Evolutionary conservation across 176 grass and related monocot genomes (phyloP).

Genomic region (Echinochloa phyllopogon): DNA sequence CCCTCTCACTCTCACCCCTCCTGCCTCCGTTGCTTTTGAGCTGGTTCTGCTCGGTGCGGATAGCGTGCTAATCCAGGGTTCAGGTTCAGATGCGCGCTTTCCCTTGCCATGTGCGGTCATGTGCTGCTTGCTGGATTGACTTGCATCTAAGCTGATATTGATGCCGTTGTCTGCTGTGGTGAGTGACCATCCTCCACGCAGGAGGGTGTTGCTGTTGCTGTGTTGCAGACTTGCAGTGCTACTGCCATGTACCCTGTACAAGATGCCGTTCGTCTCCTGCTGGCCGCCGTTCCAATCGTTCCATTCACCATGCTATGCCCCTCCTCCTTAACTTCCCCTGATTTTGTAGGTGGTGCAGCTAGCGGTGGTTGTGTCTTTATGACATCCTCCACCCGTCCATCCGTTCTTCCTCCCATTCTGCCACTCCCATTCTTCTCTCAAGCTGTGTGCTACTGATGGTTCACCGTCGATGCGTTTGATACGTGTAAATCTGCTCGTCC

Average conservation of each 20-base stretch:
- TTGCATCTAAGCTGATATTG: slow-evolving; percentile 29
- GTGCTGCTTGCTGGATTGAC: slow-evolving; percentile 35
- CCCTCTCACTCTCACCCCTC: neutral
- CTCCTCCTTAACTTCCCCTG: slow-evolving; percentile 40
- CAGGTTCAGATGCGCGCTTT: slow-evolving; percentile 32
- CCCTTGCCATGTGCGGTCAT: slow-evolving; percentile 52
- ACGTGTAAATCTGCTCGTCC: slow-evolving; percentile 12
- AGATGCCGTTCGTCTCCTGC: slow-evolving; percentile 43
- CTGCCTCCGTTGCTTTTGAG: neutral
- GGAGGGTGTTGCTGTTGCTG: too few relatives aligned
- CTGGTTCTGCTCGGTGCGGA: slow-evolving; percentile 29
- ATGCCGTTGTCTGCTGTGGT: neutral
- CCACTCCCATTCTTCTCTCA: neutral
- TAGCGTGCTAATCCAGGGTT: slow-evolving; percentile 43
- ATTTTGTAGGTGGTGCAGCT: slow-evolving; percentile 45
- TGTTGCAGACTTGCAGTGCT: neutral
- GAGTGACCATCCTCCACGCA: neutral
- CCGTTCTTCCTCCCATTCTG: slow-evolving; percentile 16
- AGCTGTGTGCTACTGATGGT: neutral
- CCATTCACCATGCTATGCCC: slow-evolving; percentile 34
- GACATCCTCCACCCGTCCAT: slow-evolving; percentile 18
- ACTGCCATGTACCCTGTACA: slow-evolving; percentile 34
- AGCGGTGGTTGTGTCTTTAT: slow-evolving; percentile 47
- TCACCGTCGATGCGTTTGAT: neutral
- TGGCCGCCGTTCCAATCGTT: neutral